Evolutionary conservation across 176 grass and related monocot species (phyloP), one percentile per base, ranked within the genome.

Genomic region (Calamus simplicifolius): DNA sequence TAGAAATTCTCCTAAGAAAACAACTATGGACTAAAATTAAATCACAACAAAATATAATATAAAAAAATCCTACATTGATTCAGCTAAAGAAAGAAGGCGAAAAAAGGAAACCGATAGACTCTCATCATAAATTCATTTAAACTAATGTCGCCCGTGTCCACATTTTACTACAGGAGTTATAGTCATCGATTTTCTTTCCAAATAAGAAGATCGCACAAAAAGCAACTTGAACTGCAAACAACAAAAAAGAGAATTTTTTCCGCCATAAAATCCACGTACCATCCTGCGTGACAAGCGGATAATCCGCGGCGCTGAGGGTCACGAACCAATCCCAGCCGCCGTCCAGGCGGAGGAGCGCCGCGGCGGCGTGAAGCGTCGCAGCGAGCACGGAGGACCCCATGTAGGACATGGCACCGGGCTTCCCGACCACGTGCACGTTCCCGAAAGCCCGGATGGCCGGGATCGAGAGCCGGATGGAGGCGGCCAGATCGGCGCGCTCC

Each of bases 321-420:
- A 96, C 59, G 73, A 96, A 90, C 92, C 92, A 96, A 69, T 96
- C 83, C 92, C 92, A 96, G 19, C 82, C 86, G 2, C 49, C 17
- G 69, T 90, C 91, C 3, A 96, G 66, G 35, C 92, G 81, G 68
- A 96, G 86, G 74, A 96, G 67, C 4, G 81, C 83, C 1, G 92
- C 78, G 6, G 92, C 83, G 0, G 83, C 83, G 19, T 87, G 80
- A 7, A 96, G 83, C 5, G 83, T 88, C n/a, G 57, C 83, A 1
- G 92, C 86, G 29, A 96, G 76, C 15, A 77, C 83, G 49, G 91
- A 96, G n/a, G 92, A 79, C 0, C 92, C 92, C 83, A 90, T 87
- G 2, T 80, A 80, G 3, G 92, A 90, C 57, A 87, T 87, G 0
- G 92, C 87, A 17, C 77, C 35, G 17, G 86, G 80, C 53, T 68